Conservation (phyloP, 2,329 filamentous ascomycete species). For the Cordyceps cateniannulata region DNA sequence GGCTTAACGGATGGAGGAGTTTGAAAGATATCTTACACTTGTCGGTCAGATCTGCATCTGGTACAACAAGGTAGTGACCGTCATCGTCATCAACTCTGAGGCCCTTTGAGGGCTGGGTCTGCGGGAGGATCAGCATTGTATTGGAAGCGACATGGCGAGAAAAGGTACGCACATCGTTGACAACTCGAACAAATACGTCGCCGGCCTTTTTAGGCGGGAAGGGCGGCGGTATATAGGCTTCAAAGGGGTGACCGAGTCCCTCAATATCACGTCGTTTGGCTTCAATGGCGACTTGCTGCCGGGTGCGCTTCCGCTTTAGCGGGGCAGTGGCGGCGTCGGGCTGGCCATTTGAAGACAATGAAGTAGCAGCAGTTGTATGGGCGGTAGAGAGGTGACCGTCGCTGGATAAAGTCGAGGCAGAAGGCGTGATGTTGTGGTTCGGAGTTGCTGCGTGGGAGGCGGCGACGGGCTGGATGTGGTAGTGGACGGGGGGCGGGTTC, state of each 20-base stretch:
- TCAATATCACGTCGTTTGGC: slow-evolving; percentile 72
- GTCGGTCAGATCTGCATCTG: slow-evolving; percentile 78
- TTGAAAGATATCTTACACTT: slow-evolving; percentile 59
- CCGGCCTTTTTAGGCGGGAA: slow-evolving; percentile 86
- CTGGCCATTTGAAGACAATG: slow-evolving; percentile 54
- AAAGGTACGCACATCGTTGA: slow-evolving; percentile 50
- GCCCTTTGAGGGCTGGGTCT: slow-evolving; percentile 39
- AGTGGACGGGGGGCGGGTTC: slow-evolving; percentile 39
- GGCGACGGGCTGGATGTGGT: slow-evolving; percentile 63
- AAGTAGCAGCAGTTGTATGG: slow-evolving; percentile 85
- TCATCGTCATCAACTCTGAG: slow-evolving; percentile 92
- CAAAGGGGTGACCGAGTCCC: slow-evolving; percentile 61
- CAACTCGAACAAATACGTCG: slow-evolving; percentile 60
- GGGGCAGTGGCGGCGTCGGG: slow-evolving; percentile 64
- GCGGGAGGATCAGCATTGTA: not conserved
- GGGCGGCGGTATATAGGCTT: slow-evolving; percentile 78
- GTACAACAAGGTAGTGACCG: slow-evolving; percentile 90
- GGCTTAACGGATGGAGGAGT: too few relatives aligned
- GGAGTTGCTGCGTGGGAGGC: slow-evolving; percentile 65
- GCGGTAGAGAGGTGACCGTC: slow-evolving; percentile 75
- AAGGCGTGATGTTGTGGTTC: slow-evolving; percentile 56
- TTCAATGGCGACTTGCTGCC: slow-evolving; percentile 76
- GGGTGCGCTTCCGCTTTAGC: slow-evolving; percentile 84
- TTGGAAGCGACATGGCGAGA: not conserved
- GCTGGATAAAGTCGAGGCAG: slow-evolving; percentile 69